Evolutionary conservation across 768 basidiomycete genomes (phyloP), one percentile per base, ranked within the genome.

Genomic region (Mycena crocata): DNA sequence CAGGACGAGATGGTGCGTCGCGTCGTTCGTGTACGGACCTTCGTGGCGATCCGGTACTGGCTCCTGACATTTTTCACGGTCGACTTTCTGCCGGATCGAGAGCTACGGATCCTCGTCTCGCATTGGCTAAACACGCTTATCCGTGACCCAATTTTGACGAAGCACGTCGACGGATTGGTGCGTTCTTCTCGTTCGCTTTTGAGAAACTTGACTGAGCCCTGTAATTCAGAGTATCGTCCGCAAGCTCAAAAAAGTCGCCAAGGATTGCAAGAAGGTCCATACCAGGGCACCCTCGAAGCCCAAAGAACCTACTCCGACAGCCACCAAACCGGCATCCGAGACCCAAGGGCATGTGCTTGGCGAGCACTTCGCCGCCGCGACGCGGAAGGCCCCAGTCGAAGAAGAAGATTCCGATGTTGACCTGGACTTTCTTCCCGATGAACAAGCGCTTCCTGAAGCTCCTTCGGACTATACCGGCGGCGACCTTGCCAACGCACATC

Each of bases 41-140:
- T 95, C 75, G 92, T 94, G 34, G 94, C 94, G 7, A 89, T 96
- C 59, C 87, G 94, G 45, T 94, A 94, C 74, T 98, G 96, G 95
- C 76, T 97, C 48, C 80, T 94, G 73, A 95, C 94, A 9, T 96
- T 96, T 77, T 97, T 96, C 77, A 86, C 85, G 54, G 91, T 93
- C 68, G 95, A 98, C 75, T 97, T 96, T 73, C 79, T 95, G 64
- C 90, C 92, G 45, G 90, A 93, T 78, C 86, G 89, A 64, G 93
- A 92, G 71, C 78, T 97, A 73, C 84, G 95, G 70, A 74, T 89
- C 30, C 76, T 91, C 45, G 82, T 96, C 50, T 88, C 93, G 21
- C 84, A 86, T 50, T 96, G 94, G 93, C 73, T 97, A 63, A 98
- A 97, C 76, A 80, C 86, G n/a, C 77, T 94, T 63, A 82, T 88